Base-by-base conservation (phyloP, 2,329 filamentous ascomycete species). In the Annulohypoxylon truncatum region DNA sequence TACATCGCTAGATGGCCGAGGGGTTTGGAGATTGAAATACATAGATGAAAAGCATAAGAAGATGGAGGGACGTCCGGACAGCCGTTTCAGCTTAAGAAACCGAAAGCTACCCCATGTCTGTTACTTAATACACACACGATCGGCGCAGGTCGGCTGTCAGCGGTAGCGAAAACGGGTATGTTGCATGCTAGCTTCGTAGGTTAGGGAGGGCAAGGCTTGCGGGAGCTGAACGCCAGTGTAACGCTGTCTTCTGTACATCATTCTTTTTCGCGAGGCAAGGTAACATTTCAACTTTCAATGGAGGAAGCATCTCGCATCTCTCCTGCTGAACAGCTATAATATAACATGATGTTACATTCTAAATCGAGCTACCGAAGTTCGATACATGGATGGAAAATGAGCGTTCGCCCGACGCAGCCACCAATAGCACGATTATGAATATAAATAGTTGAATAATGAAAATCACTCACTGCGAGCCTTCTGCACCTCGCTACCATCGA, bases 201-300 rank as follows among this genome's bases (percentile, higher is more conserved):
- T 22, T 15, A 42, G 48, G 48, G 47, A 42, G 15, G 38, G 38
- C 18, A 56, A 59, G 66, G 59, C 66, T 63, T 35, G 63, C 60
- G 56, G 40, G 64, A 69, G 67, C 67, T 67, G 67, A 69, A 66
- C n/a, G 13, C 56, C 60, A 59, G 52, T 69, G 67, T 46, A 55
- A 69, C 66, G 13, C 55, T 61, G 20, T 53, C 22, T 15, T 47
- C 56, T 66, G 63, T 47, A 47, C 20, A 31, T 47, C 63, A 54
- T 55, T 48, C 64, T 47, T 53, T 56, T 61, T 15, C 20, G 53
- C 55, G 54, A 26, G 35, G 28, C n/a, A 48, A 22, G 15, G 62
- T 57, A 5, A 13, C 55, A 57, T 52, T 51, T 54, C 29, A 33
- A 47, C 22, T 29, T 8, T 52, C 24, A 5, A 54, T 61, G 38